A percentile compares a stretch with the other conserved stretches of the same genome.
These are phyloP conservation scores for Pleoardoris graminearum DNA, from an alignment of 2,329 filamentous ascomycete species.

Conservation along the genomic window DNA sequence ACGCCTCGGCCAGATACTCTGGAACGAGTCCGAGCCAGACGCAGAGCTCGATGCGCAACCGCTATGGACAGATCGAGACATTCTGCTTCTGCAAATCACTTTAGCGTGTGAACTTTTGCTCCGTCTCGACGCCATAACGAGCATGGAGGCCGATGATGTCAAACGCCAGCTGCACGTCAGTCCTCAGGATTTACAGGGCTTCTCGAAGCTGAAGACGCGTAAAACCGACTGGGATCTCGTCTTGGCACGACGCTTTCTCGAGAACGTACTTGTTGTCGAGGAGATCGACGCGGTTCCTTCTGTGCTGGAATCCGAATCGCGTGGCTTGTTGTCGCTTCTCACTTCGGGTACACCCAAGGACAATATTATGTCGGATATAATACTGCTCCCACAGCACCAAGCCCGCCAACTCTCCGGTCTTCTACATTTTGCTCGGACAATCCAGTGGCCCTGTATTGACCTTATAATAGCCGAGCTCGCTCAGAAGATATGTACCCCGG, in stretches of 20 bases:
- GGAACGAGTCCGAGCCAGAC: slow-evolving; percentile 52
- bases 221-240: slow-evolving; percentile 63
- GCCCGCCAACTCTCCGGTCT: slow-evolving; percentile 54
- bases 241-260: slow-evolving; percentile 56
- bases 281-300: slow-evolving; percentile 20
- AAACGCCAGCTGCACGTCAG: slow-evolving; percentile 48
- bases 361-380: slow-evolving; percentile 24
- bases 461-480: slow-evolving; percentile 44
- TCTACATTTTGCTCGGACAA: slow-evolving; percentile 53
- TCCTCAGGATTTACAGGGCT: slow-evolving; percentile 49
- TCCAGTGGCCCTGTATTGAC: slow-evolving; percentile 55
- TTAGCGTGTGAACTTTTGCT: slow-evolving; percentile 59
- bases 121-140: slow-evolving; percentile 55
- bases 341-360: slow-evolving; percentile 25
- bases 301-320: slow-evolving; percentile 25
- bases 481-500: slow-evolving; percentile 38
- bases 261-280: slow-evolving; percentile 52
- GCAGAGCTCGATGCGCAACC: slow-evolving; percentile 25
- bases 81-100: slow-evolving; percentile 59
- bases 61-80: slow-evolving; percentile 53
- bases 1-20: slow-evolving; percentile 71
- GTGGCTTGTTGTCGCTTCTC: slow-evolving; percentile 36
- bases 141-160: slow-evolving; percentile 35
- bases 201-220: slow-evolving; percentile 52
- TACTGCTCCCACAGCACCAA: slow-evolving; percentile 43